phyloP scores from a whole-genome alignment of 371 early-diverging fungal genomes.

The Mucor irregularis region DNA sequence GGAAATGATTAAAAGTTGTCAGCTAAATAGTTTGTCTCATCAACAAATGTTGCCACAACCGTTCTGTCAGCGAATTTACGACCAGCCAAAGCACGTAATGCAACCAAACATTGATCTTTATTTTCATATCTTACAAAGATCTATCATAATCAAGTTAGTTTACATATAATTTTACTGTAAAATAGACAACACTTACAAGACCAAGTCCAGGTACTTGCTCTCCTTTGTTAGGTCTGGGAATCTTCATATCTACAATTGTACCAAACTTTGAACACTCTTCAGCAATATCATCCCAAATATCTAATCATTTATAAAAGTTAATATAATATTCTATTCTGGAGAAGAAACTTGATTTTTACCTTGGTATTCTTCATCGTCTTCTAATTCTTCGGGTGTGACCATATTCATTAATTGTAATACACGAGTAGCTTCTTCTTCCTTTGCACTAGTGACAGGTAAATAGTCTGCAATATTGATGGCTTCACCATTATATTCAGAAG shows the following conservation, averaged over 20 bases:
- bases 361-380: conserved; percentile 85
- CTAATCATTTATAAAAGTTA: conserved; percentile 44
- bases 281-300: conserved; percentile 88
- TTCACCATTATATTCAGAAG: conserved; percentile 12
- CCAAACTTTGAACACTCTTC: conserved; percentile 93
- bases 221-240: conserved; percentile 76
- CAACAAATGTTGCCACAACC: conserved; percentile 85
- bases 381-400: conserved; percentile 89
- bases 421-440: conserved; percentile 67
- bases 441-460: conserved; percentile 32
- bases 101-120: conserved; percentile 62
- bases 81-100: conserved; percentile 88
- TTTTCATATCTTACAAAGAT: conserved; percentile 82
- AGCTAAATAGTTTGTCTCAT: conserved; percentile 66
- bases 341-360: conserved; percentile 46
- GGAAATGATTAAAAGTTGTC: conserved; percentile 70
- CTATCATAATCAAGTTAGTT: conserved; percentile 31
- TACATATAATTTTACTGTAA: neutral
- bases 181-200: conserved; percentile 60
- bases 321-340: neutral
- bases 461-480: conserved; percentile 18
- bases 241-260: conserved; percentile 71
- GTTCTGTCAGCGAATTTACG: conserved; percentile 93
- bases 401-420: conserved; percentile 93
- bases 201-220: conserved; percentile 73